Evolutionary conservation across 176 grass and related monocot species (phyloP).

Genomic region (Juncus effusus): DNA sequence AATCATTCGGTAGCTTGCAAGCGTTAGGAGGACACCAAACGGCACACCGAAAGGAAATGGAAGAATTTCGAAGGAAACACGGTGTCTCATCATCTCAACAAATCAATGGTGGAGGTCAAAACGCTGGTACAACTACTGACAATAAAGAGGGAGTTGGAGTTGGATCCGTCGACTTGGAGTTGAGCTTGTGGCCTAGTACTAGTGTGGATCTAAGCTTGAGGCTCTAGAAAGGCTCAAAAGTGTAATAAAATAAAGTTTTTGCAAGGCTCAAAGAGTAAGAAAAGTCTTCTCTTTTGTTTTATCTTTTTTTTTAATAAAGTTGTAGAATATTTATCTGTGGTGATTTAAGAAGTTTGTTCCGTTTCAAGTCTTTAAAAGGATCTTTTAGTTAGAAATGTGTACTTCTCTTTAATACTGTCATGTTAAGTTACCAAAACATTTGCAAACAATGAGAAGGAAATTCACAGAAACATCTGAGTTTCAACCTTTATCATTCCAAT

Average conservation of each 20-base stretch:
- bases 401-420: too few species aligned
- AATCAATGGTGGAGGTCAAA: background rate
- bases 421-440: too few species aligned
- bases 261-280: background rate
- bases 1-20: constrained; percentile 20
- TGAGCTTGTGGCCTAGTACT: constrained; percentile 23
- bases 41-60: constrained; percentile 29
- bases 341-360: too few species aligned
- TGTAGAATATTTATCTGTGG: too few species aligned
- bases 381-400: too few species aligned
- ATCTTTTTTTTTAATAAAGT: too few species aligned
- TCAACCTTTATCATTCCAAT: too few species aligned
- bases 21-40: constrained; percentile 34
- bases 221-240: background rate
- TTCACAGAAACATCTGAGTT: too few species aligned
- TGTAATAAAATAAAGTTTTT: too few species aligned
- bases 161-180: constrained; percentile 15
- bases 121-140: constrained; percentile 4
- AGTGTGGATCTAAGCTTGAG: constrained; percentile 1
- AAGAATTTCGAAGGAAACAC: constrained; percentile 8
- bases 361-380: too few species aligned
- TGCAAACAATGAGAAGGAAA: too few species aligned
- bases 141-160: background rate
- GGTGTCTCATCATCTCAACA: background rate
- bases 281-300: background rate